Conservation (phyloP, 192 early-diverging fungal genomes). For the Gaertneriomyces semiglobifer region DNA sequence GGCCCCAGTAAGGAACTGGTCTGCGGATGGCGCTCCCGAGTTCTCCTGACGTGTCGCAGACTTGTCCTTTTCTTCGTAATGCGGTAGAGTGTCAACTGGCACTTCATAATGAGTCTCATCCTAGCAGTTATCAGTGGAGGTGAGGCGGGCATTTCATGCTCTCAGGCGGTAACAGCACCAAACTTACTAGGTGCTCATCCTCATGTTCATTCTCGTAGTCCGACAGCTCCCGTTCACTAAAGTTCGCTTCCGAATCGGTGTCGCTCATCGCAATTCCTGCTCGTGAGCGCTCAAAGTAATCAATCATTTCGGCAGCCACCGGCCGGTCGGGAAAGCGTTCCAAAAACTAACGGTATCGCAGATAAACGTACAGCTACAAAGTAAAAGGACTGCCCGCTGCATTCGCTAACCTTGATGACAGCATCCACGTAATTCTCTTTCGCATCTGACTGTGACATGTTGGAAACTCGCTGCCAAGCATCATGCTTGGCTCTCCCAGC, state of each 20-base stretch:
- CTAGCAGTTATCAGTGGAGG: background rate
- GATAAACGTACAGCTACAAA: background rate
- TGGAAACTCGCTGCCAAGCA: conserved; percentile 13
- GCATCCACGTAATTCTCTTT: conserved; percentile 21
- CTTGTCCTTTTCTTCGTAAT: background rate
- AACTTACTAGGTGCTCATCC: background rate
- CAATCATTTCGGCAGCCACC: conserved; percentile 22
- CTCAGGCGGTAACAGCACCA: background rate
- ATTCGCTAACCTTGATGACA: conserved; percentile 11
- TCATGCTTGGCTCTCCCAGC: conserved; percentile 46
- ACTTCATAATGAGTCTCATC: background rate
- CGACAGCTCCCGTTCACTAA: conserved; percentile 16
- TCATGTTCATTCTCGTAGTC: conserved; percentile 4
- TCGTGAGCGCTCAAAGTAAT: conserved; percentile 32
- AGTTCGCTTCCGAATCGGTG: conserved; percentile 25
- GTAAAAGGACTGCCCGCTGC: background rate
- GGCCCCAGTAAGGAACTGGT: background rate
- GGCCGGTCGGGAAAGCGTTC: conserved; percentile 26
- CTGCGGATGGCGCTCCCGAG: background rate
- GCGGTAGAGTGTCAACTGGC: background rate
- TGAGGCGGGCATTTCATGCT: background rate
- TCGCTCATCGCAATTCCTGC: conserved; percentile 5
- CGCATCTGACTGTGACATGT: conserved; percentile 5
- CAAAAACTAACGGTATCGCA: conserved; percentile 13
- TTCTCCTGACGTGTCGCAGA: background rate